Conservation (phyloP, 352 stramenopile genomes). For the Detonula confervacea region DNA sequence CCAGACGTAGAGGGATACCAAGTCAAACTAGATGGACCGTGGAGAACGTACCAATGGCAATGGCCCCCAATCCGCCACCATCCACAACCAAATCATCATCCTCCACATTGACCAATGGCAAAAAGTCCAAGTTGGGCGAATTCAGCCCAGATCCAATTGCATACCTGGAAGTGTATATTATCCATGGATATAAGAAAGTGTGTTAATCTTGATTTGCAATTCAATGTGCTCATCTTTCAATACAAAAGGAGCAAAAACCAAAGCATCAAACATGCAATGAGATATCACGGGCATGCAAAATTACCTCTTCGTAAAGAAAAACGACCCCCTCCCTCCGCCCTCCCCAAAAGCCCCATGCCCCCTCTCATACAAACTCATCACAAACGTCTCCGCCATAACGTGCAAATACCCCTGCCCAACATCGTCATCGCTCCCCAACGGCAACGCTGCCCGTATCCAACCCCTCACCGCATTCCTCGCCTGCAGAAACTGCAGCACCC, state of each 20-base stretch:
- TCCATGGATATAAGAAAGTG: too few species aligned
- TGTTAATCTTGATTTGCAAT: too few species aligned
- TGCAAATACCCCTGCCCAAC: slow-evolving; percentile 79
- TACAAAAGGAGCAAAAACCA: too few species aligned
- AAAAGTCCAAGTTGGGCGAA: slow-evolving; percentile 80
- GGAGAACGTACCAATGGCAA: slow-evolving; percentile 50
- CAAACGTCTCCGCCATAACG: slow-evolving; percentile 68
- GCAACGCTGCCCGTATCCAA: slow-evolving; percentile 76
- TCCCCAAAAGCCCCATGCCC: slow-evolving; percentile 78
- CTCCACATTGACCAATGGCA: slow-evolving; percentile 82
- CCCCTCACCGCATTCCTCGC: slow-evolving; percentile 75
- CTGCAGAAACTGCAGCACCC: slow-evolving; percentile 78
- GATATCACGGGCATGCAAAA: too few species aligned
- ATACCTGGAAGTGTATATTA: too few species aligned
- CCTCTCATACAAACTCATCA: slow-evolving; percentile 83
- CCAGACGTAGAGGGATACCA: too few species aligned
- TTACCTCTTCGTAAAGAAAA: slow-evolving; percentile 77
- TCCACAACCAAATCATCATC: slow-evolving; percentile 71
- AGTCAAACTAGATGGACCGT: not conserved
- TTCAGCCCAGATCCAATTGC: slow-evolving; percentile 76
- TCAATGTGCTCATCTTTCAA: too few species aligned
- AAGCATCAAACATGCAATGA: too few species aligned
- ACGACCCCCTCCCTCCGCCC: slow-evolving; percentile 65
- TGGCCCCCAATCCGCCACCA: slow-evolving; percentile 51
- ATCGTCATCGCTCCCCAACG: slow-evolving; percentile 75